phyloP scores from a whole-genome alignment of 305 asterid species.

The Petunia hybrid region DNA sequence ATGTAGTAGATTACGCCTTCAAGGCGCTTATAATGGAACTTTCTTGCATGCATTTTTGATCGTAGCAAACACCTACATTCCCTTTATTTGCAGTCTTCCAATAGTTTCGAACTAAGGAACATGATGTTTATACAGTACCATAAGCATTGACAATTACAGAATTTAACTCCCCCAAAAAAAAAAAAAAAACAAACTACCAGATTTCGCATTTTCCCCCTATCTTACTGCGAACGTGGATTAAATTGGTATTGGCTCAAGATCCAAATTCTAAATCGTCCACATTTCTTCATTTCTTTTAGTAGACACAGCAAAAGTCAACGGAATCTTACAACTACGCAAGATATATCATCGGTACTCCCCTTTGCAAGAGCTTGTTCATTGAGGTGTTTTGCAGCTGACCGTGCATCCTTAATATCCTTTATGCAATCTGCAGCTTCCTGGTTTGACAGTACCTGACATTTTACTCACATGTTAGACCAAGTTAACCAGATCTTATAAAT shows the following conservation, averaged over 20 bases:
- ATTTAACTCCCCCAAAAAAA: not conserved
- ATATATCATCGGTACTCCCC: slow-evolving; percentile 79
- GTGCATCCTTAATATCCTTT: slow-evolving; percentile 66
- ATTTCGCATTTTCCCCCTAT: not conserved
- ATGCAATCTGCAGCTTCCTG: slow-evolving; percentile 87
- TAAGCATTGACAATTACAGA: not conserved
- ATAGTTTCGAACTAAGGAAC: not conserved
- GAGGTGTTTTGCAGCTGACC: slow-evolving; percentile 70
- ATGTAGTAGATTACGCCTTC: not conserved
- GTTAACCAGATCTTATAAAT: not conserved
- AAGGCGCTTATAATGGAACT: not conserved
- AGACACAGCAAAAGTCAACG: slow-evolving; percentile 39
- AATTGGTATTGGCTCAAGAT: not conserved
- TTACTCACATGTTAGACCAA: not conserved
- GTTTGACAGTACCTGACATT: slow-evolving; percentile 78
- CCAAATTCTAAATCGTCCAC: not conserved
- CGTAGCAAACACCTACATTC: not conserved
- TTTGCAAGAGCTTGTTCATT: slow-evolving; percentile 75
- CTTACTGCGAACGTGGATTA: not conserved
- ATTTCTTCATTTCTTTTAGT: not conserved
- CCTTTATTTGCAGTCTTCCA: slow-evolving; percentile 1
- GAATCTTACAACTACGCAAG: slow-evolving; percentile 74
- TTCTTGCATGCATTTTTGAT: not conserved
- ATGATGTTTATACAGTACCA: not conserved
- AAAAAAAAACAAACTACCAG: not conserved